Evolutionary conservation across 306 rosid species (phyloP), one percentile per base, ranked within the genome.

Genomic region (Cucurbita pepo): DNA sequence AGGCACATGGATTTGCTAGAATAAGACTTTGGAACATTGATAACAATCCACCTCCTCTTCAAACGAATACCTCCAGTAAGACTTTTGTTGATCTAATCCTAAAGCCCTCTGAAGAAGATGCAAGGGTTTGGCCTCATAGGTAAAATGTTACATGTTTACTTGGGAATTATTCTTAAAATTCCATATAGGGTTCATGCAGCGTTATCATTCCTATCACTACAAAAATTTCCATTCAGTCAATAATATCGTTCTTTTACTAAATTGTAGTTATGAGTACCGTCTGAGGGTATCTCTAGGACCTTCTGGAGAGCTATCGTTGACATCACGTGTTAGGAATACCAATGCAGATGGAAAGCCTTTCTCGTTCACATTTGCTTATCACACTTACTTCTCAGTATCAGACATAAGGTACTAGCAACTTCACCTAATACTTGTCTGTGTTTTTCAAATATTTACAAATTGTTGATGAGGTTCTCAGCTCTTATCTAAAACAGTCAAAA

Each of bases 301-400:
- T 19, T 89, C 90, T 75, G 98, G 98, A 77, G 98, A 93, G 79
- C 83, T 93, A 67, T 81, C 81, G 81, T 79, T 93, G 86, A 93
- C 95, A 77, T 93, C 96, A 71, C 96, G 98, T 72, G 83, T 93
- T 73, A 83, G 96, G 83, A 90, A 93, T 82, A 90, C 97, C 67
- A 87, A 81, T 82, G 64, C 81, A 65, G 98, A 93, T 13, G 98
- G 97, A 79, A 90, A 93, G 89, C 91, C 96, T 43, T 90, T 93
- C 81, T 58, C 90, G 7, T 93, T 93, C 88, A 88, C 98, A 60
- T 93, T 90, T 83, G 97, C 97, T 5, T 90, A 93, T 81, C 97
- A 93, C 79, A 93, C 97, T 14, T 93, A 93, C 83, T 89, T 93
- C 75, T 88, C 88, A 73, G 97, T 93, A 65, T 90, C 97, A 69